Conservation (phyloP, 2,329 filamentous ascomycete genomes). For the Cercospora citrullina region DNA sequence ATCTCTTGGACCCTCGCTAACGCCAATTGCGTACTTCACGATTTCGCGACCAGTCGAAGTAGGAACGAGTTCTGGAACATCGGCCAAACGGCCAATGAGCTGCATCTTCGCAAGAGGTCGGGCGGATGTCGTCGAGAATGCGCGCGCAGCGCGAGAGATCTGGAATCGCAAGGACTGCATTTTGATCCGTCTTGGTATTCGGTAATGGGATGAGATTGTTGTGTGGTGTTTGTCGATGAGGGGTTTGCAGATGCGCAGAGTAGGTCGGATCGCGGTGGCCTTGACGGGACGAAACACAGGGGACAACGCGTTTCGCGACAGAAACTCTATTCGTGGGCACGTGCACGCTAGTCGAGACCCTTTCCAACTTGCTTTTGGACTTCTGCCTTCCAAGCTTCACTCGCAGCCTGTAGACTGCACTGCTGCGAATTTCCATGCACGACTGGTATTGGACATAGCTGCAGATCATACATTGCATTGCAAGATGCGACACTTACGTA, state of each 20-base stretch:
- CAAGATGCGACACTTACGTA: background rate
- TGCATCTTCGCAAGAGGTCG: slow-evolving; percentile 75
- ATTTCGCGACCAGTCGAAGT: slow-evolving; percentile 72
- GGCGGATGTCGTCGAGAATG: slow-evolving; percentile 70
- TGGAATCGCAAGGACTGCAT: slow-evolving; percentile 54
- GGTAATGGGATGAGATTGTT: background rate
- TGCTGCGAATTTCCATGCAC: background rate
- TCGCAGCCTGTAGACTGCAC: background rate
- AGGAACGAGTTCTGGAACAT: slow-evolving; percentile 71
- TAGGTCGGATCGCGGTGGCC: background rate
- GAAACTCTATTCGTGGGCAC: background rate
- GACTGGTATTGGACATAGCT: background rate
- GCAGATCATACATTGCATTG: background rate
- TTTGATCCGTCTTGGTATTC: slow-evolving; percentile 11
- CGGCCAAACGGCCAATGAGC: slow-evolving; percentile 80
- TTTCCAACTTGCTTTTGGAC: background rate
- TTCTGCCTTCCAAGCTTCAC: background rate
- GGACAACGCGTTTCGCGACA: background rate
- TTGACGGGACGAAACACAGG: background rate
- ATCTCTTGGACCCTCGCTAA: slow-evolving; percentile 64
- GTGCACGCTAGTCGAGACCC: background rate
- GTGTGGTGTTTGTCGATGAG: background rate
- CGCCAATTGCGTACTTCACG: slow-evolving; percentile 75
- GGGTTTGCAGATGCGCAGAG: background rate
- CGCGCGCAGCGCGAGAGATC: slow-evolving; percentile 57